These are phyloP conservation scores for Hyparrhenia diplandra DNA, from an alignment of 176 grass and related monocot genomes.

Conservation along the genomic window DNA sequence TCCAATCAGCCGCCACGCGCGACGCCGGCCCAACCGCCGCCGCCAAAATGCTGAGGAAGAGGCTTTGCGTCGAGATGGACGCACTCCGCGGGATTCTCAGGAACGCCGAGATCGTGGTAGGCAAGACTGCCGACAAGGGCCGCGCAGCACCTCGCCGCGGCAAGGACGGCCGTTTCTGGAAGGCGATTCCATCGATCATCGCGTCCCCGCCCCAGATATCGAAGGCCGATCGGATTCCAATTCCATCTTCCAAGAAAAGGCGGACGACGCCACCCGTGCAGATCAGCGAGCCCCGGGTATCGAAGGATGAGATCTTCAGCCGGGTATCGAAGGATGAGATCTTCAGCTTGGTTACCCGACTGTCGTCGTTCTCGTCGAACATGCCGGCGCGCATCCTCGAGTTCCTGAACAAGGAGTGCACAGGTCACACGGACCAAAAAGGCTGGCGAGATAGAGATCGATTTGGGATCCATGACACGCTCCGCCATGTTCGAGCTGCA, in stretches of 20 bases:
- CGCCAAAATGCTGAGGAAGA: too few relatives aligned
- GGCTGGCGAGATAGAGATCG: not conserved
- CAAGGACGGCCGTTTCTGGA: not conserved
- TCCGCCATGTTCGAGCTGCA: not conserved
- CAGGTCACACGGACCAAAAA: not conserved
- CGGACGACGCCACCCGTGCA: too few relatives aligned
- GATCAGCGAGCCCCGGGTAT: not conserved
- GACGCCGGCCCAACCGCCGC: too few relatives aligned
- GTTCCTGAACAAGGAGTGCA: not conserved
- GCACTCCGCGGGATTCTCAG: not conserved
- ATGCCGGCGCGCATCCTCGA: not conserved
- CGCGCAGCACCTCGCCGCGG: not conserved
- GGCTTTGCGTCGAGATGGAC: constrained; percentile 4
- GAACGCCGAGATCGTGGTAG: not conserved
- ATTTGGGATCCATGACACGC: not conserved
- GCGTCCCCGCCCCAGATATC: too few relatives aligned
- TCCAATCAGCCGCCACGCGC: too few relatives aligned
- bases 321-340: too few relatives aligned
- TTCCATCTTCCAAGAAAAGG: too few relatives aligned
- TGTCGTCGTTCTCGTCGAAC: not conserved
- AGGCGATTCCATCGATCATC: not conserved
- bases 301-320: not conserved
- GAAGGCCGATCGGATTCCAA: too few relatives aligned
- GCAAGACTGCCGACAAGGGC: not conserved
- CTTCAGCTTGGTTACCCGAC: not conserved